These are phyloP conservation scores for Talaromyces sp. DNA, from an alignment of 2,329 filamentous ascomycete species.

Conservation along the genomic window DNA sequence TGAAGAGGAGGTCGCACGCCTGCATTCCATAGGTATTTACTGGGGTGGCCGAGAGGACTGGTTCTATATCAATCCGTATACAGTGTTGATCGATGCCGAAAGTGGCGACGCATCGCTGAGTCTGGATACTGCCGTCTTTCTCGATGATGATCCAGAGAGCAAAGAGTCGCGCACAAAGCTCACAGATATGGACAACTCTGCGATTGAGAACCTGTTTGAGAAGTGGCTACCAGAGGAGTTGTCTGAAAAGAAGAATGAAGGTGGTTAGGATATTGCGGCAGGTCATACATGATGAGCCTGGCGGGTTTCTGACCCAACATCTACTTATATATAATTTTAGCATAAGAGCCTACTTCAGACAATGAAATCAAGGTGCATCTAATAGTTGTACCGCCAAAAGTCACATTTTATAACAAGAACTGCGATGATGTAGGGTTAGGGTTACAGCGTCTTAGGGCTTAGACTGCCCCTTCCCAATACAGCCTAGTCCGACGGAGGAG, in stretches of 20 bases:
- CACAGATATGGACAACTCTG: background rate
- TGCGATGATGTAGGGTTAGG: background rate
- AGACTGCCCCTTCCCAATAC: background rate
- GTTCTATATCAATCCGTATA: conserved; percentile 12
- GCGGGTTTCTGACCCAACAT: background rate
- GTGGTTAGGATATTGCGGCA: background rate
- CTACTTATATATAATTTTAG: background rate
- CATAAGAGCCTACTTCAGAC: background rate
- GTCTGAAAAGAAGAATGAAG: background rate
- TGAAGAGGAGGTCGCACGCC: background rate
- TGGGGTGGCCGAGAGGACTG: conserved; percentile 7
- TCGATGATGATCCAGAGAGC: background rate
- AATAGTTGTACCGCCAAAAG: background rate
- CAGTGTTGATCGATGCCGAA: conserved; percentile 8
- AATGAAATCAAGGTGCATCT: background rate
- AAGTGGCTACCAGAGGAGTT: conserved; percentile 6
- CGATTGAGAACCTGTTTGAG: conserved; percentile 5
- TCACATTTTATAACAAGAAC: background rate
- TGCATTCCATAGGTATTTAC: conserved; percentile 2
- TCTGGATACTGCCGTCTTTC: background rate
- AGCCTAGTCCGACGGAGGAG: background rate
- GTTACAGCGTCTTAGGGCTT: background rate
- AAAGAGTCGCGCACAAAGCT: background rate
- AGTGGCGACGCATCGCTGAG: background rate
- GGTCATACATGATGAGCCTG: background rate